Base-by-base conservation (phyloP, 1,284 basidiomycete genomes). In the Boletus hoseneyae region DNA sequence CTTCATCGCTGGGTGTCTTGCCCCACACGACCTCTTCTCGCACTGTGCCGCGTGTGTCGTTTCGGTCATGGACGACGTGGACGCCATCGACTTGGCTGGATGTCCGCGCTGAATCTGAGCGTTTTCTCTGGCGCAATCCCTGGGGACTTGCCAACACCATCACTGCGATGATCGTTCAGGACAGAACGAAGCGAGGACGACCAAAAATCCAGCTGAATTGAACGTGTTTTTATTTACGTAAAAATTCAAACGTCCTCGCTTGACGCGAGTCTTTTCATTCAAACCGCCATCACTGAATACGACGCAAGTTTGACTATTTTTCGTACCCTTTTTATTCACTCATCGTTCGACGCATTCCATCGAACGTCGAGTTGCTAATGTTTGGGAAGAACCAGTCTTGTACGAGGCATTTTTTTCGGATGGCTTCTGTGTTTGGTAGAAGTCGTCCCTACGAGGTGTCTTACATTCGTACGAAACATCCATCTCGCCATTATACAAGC, bases 1-100 rank as follows among this genome's bases (percentile, higher is more conserved):
- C 89, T 73, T 85, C 80, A 29, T 91, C 93, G 48, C 77, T 68
- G 9, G 90, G 88, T 0, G 92, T 94, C 70, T 93, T 92, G 15
- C 92, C 92, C 83, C 88, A 93, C 8, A 90, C 88, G 30, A 88
- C 74, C 57, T 90, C 86, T 35, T 83, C 82, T 8, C 45, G 54
- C 48, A 37, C 47, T n/a, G n/a, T 44, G 3, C 29, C 29, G 29
- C 32, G 38, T 44, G 53, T 59, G 25, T 53, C 51, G 32, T 47
- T 47, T 4, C 34, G 47, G 10, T 50, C 53, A 33, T 45, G 40
- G 6, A 40, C 45, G 37, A 52, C 40, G n/a, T n/a, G n/a, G n/a
- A n/a, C n/a, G 6, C 9, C 9, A 36, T 45, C 32, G 10, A 16
- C 35, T 16, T 27, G 7, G 25, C 37, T 18, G 13, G 37, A 19